Evolutionary conservation across 169 alveolate genomes (phyloP), one percentile per base, ranked within the genome.

Genomic region (Cryptosporidium tyzzeri): DNA sequence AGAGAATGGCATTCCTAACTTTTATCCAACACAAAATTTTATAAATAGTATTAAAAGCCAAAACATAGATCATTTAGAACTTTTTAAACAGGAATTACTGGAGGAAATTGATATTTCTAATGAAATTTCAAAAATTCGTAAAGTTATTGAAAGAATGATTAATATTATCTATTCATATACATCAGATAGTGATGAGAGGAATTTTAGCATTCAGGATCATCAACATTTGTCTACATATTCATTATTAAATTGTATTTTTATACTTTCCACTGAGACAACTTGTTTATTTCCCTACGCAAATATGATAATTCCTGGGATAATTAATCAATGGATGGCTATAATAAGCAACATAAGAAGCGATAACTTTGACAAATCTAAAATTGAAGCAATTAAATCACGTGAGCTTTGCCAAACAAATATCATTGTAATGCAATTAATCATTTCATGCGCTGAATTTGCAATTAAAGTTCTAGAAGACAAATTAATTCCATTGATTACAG

Each of bases 141-240:
- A 35, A 31, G 14, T 73, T 51, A 21, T 41, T 18, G 68, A 55
- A 51, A 73, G 33, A 37, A 14, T 73, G 6, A 73, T 73, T 18
- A 51, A 45, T 10, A 37, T 73, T 37, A 16, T 59, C 18, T 37
- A 31, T 73, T 18, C 62, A 59, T 59, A 31, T 67, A 26, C 89
- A 31, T 44, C 58, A 21, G 62, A 80, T 39, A 62, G 26, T 31
- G 75, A 39, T 59, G 18, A 18, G 21, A 29, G 6, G 10, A 41
- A 23, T 5, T 65, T 48, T 45, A 39, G n/a, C 10, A 80, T 80
- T 26, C n/a, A 6, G 8, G 48, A 21, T 33, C 26, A 65, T 35
- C 89, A 62, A 45, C 35, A 80, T 39, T 39, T 62, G 12, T 80
- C 89, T 18, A 14, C 65, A 8, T 61, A 58, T 59, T 21, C 89